Base-by-base conservation (phyloP, 352 stramenopile species). In the Phytophthora hibernalis region DNA sequence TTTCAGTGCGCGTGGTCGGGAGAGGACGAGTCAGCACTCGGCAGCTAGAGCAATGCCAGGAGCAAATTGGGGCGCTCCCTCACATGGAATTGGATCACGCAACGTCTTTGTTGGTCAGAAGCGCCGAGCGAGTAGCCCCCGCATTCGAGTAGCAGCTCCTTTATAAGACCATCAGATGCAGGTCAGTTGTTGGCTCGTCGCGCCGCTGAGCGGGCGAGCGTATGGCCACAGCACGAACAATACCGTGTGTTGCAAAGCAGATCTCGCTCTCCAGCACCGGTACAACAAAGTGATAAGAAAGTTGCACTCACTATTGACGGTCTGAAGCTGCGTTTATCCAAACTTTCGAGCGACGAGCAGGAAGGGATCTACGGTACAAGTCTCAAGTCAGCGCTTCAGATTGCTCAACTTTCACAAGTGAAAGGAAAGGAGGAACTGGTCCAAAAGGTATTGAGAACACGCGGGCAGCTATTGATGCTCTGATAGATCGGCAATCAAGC, bases 361-460 rank as follows among this genome's bases (percentile, higher is more conserved):
- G 40, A 35, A 6, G n/a, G 18, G 10, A n/a, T 51, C 1, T 61
- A 55, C 42, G 35, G 24, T n/a, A 44, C 15, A n/a, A 55, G 22
- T 15, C 10, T 67, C 15, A 57, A 54, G 42, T 37, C 42, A 50
- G 50, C 51, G 42, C 21, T 67, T 18, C 37, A 61, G 35, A 21
- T 67, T 30, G 50, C 51, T 42, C 30, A 24, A 31, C n/a, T 67
- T 13, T 9, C 45, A 24, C 44, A 40, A 33, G 40, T 67, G 9
- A 61, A 59, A 44, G 42, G 50, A 21, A 35, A 54, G 22, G 59
- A 67, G 30, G n/a, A 28, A 22, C 30, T 24, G 12, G 26, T 67
- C 18, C 59, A 61, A 33, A 50, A 43, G 37, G 49, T 21, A 22
- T 67, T 1, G 43, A 61, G 30, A 55, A n/a, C 20, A 31, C 50